Base-by-base conservation (phyloP, 2,329 filamentous ascomycete species). In the Curvularia eragrostidis region DNA sequence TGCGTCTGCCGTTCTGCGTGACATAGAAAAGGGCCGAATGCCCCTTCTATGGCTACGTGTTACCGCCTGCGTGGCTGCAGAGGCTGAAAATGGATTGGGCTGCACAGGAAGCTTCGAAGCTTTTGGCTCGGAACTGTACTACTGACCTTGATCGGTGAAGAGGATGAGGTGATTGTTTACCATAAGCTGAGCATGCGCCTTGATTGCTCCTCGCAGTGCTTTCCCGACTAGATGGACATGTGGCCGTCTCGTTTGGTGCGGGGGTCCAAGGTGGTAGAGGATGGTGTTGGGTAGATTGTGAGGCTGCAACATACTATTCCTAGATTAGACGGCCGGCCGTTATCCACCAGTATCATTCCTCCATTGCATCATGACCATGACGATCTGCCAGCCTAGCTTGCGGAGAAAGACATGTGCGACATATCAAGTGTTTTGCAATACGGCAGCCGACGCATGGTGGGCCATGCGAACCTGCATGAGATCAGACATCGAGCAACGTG, bases 111-210 rank as follows among this genome's bases (percentile, higher is more conserved):
- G 30, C 30, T 52, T 52, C 32, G 26, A 42, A 28, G 42, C 56
- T 52, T 54, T 58, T 53, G 61, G 58, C 62, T 66, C 54, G 62
- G 62, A 62, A 5, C 63, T 52, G 59, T 66, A 47, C 57, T 56
- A 63, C 63, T 47, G 46, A 53, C 56, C 38, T 36, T 64, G 55
- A 63, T 66, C 58, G 64, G 63, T 67, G 58, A 64, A 46, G 10
- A 26, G 36, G 48, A 50, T 28, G 42, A 26, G 32, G 26, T 38
- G 50, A 38, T n/a, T 54, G 32, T 19, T 44, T 24, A 36, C 34
- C 43, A 54, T 63, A 59, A 65, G 58, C 56, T 60, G 58, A 41
- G 18, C 19, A 3, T 23, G 24, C 36, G 26, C 9, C 32, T 51
- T 28, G 38, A 51, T 51, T 32, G 48, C 48, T 41, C 9, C 48